A percentile compares a stretch with the other conserved stretches of the same genome.
These are phyloP conservation scores for Paracorniculantispora psalliotae DNA, from an alignment of 2,329 filamentous ascomycete species.

Conservation along the genomic window DNA sequence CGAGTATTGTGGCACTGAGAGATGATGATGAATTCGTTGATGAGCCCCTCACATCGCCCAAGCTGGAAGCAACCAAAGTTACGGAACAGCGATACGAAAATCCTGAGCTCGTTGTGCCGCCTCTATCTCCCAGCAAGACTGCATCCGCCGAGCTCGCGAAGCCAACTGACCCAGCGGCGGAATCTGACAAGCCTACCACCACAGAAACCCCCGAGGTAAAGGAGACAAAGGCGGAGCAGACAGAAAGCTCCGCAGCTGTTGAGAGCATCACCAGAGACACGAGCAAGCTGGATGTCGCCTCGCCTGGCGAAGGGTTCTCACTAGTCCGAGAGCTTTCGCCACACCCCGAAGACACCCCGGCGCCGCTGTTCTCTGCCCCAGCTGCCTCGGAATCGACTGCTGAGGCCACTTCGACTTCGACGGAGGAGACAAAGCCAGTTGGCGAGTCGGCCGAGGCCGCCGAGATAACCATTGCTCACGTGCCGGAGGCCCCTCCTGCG, in stretches of 20 bases:
- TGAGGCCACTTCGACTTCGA: constrained; percentile 18
- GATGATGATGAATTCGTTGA: constrained; percentile 74
- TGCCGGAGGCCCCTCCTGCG: constrained; percentile 10
- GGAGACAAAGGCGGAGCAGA: constrained; percentile 14
- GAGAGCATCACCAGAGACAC: neutral
- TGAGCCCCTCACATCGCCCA: constrained; percentile 66
- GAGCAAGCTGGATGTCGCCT: constrained; percentile 9
- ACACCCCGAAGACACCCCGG: constrained; percentile 63
- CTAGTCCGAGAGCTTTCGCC: constrained; percentile 36
- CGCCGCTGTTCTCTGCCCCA: constrained; percentile 48
- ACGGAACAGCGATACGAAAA: constrained; percentile 51
- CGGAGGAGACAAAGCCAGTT: neutral
- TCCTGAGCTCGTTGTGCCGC: constrained; percentile 51
- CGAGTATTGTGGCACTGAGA: constrained; percentile 26
- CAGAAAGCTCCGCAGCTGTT: constrained; percentile 11
- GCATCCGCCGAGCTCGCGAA: constrained; percentile 22
- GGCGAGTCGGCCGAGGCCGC: constrained; percentile 13
- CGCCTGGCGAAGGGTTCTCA: neutral
- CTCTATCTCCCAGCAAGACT: constrained; percentile 48
- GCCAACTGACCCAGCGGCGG: constrained; percentile 6
- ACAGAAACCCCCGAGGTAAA: constrained; percentile 16
- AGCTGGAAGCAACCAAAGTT: constrained; percentile 55
- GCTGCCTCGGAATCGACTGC: constrained; percentile 25
- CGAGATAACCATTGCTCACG: constrained; percentile 8
- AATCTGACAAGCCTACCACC: neutral